These are phyloP conservation scores for Tetrahymena elliotti DNA, from an alignment of 73 alveolate species.

Conservation along the genomic window DNA sequence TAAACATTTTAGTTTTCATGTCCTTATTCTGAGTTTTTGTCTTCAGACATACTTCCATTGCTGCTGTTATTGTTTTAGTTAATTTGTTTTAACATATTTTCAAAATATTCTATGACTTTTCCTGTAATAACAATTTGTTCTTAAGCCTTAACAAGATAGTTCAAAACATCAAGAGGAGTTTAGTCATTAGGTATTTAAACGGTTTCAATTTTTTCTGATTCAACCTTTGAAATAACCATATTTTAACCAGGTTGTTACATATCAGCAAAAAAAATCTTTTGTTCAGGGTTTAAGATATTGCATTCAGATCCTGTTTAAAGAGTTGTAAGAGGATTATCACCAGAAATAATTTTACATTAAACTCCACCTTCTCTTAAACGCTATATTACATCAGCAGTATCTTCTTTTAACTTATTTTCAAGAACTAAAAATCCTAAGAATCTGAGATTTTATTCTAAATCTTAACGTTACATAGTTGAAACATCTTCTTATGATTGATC, in stretches of 20 bases:
- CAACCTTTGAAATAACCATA: not conserved
- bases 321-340: conserved; percentile 41
- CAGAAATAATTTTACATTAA: conserved; percentile 22
- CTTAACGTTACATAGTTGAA: not conserved
- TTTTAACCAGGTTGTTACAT: not conserved
- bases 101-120: not conserved
- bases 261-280: conserved; percentile 5
- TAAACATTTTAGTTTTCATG: not conserved
- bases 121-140: not conserved
- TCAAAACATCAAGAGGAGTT: not conserved
- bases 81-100: not conserved
- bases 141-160: not conserved
- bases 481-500: not conserved
- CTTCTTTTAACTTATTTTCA: conserved; percentile 28
- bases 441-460: conserved; percentile 13
- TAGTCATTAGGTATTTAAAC: not conserved
- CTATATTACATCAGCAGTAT: conserved; percentile 14
- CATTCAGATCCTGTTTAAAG: conserved; percentile 11
- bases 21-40: not conserved
- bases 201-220: not conserved
- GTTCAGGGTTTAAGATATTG: not conserved
- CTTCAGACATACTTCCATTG: not conserved
- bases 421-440: conserved; percentile 33
- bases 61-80: not conserved
- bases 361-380: conserved; percentile 8